Evolutionary conservation across 768 basidiomycete species (phyloP).

Genomic region (Tylopilus sp.): DNA sequence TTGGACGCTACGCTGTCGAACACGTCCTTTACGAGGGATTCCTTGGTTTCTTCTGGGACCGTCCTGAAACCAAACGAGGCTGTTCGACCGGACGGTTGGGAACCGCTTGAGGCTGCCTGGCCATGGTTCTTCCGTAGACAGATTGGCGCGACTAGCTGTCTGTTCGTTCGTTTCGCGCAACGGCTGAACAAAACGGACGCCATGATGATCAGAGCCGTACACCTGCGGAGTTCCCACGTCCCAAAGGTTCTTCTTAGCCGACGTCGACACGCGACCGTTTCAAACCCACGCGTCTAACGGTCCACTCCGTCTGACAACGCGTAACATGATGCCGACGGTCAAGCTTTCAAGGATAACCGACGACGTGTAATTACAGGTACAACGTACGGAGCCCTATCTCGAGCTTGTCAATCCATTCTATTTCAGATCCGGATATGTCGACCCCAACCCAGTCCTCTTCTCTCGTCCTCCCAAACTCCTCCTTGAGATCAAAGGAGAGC

Average conservation of each 20-base stretch:
- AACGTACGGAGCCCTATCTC: neutral
- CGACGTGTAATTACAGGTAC: too few species aligned
- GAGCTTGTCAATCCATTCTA: neutral
- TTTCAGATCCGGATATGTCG: neutral
- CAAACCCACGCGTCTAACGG: too few species aligned
- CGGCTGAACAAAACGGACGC: conserved; percentile 16
- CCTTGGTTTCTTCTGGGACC: conserved; percentile 83
- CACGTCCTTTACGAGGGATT: conserved; percentile 85
- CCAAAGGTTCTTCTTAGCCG: too few species aligned
- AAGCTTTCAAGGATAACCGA: too few species aligned
- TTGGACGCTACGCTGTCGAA: conserved; percentile 94
- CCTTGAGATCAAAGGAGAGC: neutral
- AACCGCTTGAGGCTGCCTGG: conserved; percentile 2
- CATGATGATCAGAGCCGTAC: neutral
- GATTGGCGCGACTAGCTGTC: conserved; percentile 9
- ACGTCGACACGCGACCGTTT: too few species aligned
- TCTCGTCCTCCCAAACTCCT: neutral
- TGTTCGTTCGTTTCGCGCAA: conserved; percentile 12
- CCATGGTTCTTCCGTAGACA: conserved; percentile 24
- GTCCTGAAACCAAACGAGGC: conserved; percentile 94
- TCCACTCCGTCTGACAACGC: too few species aligned
- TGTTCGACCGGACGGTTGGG: conserved; percentile 37
- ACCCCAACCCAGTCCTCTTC: neutral
- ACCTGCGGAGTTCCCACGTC: neutral
- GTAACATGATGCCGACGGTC: too few species aligned